These are phyloP conservation scores for Eucalyptus grandis DNA, from an alignment of 345 rosid species.

Conservation along the genomic window DNA sequence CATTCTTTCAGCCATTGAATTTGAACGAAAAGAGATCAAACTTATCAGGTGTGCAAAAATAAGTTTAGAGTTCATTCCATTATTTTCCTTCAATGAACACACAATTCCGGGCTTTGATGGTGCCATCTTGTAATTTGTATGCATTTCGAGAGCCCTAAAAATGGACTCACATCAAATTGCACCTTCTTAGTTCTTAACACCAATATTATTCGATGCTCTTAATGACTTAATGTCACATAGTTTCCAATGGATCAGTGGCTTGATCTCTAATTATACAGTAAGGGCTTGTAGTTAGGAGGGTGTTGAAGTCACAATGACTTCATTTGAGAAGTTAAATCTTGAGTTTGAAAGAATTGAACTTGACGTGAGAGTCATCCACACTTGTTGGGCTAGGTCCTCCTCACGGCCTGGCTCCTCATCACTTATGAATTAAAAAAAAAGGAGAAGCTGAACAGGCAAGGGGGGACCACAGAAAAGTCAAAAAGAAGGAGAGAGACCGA, in stretches of 20 bases:
- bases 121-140: not conserved
- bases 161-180: not conserved
- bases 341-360: not conserved
- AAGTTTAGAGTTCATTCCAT: not conserved
- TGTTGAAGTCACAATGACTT: not conserved
- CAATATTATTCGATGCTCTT: not conserved
- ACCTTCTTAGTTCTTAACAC: not conserved
- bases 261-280: not conserved
- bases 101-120: not conserved
- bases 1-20: not conserved
- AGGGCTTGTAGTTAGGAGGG: not conserved
- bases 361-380: not conserved
- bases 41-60: not conserved
- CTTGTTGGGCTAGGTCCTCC: not conserved
- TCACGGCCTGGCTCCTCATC: not conserved
- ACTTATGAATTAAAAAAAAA: not conserved
- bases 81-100: not conserved
- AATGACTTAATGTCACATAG: not conserved
- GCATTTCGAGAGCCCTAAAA: not conserved
- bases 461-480: not conserved
- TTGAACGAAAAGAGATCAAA: not conserved
- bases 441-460: not conserved
- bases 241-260: not conserved
- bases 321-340: not conserved
- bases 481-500: not conserved